Base-by-base conservation (phyloP, 1,139 yeast species). In the Hyphopichia pseudoburtonii region DNA sequence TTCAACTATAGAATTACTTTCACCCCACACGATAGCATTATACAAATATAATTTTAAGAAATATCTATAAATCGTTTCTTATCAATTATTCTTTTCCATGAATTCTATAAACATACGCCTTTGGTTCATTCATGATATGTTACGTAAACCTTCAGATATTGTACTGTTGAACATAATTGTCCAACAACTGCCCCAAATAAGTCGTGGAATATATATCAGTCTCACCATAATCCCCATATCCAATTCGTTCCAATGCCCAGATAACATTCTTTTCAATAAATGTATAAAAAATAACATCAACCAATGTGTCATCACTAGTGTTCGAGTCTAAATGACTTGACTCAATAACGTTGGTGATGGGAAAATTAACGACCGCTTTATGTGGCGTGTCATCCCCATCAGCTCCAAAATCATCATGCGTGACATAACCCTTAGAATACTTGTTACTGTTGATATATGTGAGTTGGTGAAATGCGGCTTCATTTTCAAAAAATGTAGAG, bases 321-420 rank as follows among this genome's bases (percentile, higher is more conserved):
- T 42, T 37, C 7, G 46, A 36, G 5, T 48, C 38, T 16, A 61
- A 41, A 37, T 62, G 60, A 10, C 46, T 52, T 1, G 82, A 62
- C 49, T 80, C 84, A 14, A 90, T 79, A 5, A 87, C 94, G 49
- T 87, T 88, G 3, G 96, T 95, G 4, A 86, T 68, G 4, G 74
- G 75, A 52, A 72, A 82, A 41, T 73, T 67, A 0, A 69, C 66
- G 38, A 84, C 75, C 1, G 85, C 75, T 38, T 67, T 70, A 59
- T 92, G 98, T 1, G 74, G 66, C 0, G 96, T 88, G 53, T 92
- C 97, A 54, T 92, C 98, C 12, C 98, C 98, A 45, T 79, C 80
- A 43, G 66, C 59, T 0, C 97, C 97, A 50, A 76, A 73, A 52
- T 89, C 97, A 56, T 92, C 98, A 35, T 64, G 54, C 0, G 98